Conservation (phyloP, 192 early-diverging fungal species). For the Spinellus fusiger region DNA sequence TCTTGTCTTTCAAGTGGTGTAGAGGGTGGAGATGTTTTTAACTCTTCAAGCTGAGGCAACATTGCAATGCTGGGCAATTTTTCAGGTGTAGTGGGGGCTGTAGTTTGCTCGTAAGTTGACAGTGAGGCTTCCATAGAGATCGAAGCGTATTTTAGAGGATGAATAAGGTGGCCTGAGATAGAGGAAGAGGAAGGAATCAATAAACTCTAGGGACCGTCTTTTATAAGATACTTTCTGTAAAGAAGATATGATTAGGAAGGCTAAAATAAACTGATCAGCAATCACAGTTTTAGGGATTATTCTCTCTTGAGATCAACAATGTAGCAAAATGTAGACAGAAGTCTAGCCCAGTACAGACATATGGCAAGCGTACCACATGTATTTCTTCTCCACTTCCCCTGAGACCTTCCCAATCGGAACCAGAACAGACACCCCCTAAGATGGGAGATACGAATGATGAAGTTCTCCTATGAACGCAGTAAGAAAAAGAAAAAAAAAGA, state of each 20-base stretch:
- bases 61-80: constrained; percentile 28
- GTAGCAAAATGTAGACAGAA: not conserved
- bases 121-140: constrained; percentile 11
- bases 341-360: not conserved
- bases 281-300: not conserved
- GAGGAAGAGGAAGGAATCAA: not conserved
- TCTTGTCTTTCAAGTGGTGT: not conserved
- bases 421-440: too few relatives aligned
- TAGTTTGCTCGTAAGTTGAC: constrained; percentile 19
- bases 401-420: too few relatives aligned
- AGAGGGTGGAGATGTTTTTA: constrained; percentile 10
- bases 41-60: constrained; percentile 16
- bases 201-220: not conserved
- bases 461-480: too few relatives aligned
- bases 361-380: too few relatives aligned
- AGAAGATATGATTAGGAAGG: not conserved
- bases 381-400: too few relatives aligned
- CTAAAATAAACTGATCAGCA: not conserved
- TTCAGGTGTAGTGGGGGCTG: constrained; percentile 14
- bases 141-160: not conserved
- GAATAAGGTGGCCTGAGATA: not conserved
- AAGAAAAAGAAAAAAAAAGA: too few relatives aligned
- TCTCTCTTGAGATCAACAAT: not conserved
- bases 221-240: not conserved
- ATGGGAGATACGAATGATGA: too few relatives aligned